A percentile compares a stretch with the other conserved stretches of the same genome.
These are phyloP conservation scores for Suillus paluster DNA, from an alignment of 768 basidiomycete genomes.

Conservation along the genomic window DNA sequence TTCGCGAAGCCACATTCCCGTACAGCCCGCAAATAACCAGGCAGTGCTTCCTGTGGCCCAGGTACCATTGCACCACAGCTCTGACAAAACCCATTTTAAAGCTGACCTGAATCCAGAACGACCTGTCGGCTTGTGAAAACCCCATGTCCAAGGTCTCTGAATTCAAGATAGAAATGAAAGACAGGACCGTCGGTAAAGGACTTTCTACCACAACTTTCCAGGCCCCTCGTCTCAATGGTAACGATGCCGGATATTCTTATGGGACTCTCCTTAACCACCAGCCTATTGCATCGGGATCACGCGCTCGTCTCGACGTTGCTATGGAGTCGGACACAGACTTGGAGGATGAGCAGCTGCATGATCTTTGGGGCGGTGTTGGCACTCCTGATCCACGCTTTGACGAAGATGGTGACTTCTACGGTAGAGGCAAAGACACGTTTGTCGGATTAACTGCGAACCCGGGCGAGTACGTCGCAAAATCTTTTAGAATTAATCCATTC, in stretches of 20 bases:
- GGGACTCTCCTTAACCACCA: neutral
- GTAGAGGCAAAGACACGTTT: slow-evolving; percentile 50
- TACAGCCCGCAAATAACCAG: neutral
- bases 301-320: slow-evolving; percentile 8
- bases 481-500: neutral
- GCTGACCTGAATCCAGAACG: neutral
- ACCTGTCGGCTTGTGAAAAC: neutral
- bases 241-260: neutral
- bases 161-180: neutral
- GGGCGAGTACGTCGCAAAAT: slow-evolving; percentile 48
- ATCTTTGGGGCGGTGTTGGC: too few relatives aligned
- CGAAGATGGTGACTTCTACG: slow-evolving; percentile 50
- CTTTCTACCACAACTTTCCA: neutral
- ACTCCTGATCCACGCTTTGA: slow-evolving; percentile 39
- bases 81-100: neutral
- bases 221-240: neutral
- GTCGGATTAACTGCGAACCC: slow-evolving; percentile 49
- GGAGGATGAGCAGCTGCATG: neutral
- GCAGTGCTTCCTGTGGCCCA: slow-evolving; percentile 4
- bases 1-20: neutral
- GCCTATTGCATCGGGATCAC: slow-evolving; percentile 25
- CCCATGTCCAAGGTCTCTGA: neutral
- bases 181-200: neutral
- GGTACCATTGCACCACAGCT: neutral
- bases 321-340: neutral